Evolutionary conservation across 306 rosid species (phyloP).

Genomic region (Lathyrus oleraceus): DNA sequence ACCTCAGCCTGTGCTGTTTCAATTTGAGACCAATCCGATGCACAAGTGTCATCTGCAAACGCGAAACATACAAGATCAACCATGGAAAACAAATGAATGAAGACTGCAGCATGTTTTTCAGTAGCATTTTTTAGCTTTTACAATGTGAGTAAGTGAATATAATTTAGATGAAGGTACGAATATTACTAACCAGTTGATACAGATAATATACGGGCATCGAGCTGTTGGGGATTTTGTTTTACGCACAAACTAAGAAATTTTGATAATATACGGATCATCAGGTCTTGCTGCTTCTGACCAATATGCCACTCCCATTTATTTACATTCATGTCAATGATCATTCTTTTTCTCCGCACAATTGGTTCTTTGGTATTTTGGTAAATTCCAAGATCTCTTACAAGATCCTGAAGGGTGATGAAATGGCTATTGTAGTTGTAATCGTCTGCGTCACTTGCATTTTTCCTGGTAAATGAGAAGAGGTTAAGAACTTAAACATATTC

Average conservation of each 20-base stretch:
- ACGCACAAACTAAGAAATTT: slow-evolving; percentile 34
- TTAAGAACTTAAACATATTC: background rate
- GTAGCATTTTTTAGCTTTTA: background rate
- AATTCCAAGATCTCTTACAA: slow-evolving; percentile 67
- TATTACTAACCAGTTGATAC: slow-evolving; percentile 60
- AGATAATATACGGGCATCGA: slow-evolving; percentile 46
- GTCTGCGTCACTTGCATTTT: slow-evolving; percentile 39
- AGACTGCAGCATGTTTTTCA: background rate
- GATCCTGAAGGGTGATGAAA: slow-evolving; percentile 52
- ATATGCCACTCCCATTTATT: slow-evolving; percentile 35
- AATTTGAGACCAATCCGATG: slow-evolving; percentile 35
- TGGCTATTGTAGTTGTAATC: slow-evolving; percentile 49
- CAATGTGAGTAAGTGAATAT: background rate
- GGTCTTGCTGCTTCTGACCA: slow-evolving; percentile 23
- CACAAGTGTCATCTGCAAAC: slow-evolving; percentile 55
- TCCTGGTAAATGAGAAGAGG: slow-evolving; percentile 45
- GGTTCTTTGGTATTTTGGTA: slow-evolving; percentile 37
- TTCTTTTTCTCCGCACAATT: slow-evolving; percentile 45
- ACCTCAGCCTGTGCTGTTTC: slow-evolving; percentile 48
- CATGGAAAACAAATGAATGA: background rate
- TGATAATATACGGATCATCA: slow-evolving; percentile 36
- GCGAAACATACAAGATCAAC: slow-evolving; percentile 2
- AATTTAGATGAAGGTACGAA: background rate
- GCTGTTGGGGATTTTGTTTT: slow-evolving; percentile 27
- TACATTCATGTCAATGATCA: slow-evolving; percentile 40